phyloP scores from a whole-genome alignment of 176 grass and related monocot species.

The Carex littledalei region DNA sequence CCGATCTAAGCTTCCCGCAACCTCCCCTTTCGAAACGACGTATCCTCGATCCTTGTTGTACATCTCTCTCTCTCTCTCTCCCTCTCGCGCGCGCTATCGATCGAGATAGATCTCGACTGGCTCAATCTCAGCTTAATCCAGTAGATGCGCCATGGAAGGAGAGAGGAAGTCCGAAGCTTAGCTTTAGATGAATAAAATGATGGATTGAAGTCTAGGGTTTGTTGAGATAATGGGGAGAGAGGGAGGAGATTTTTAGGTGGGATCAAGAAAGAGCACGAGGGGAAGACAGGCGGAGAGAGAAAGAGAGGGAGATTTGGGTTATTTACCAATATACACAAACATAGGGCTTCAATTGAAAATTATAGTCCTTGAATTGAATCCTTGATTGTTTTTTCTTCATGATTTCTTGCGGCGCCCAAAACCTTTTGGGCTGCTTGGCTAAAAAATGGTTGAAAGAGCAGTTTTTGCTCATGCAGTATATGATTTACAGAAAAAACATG shows the following conservation, averaged over 20 bases:
- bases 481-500: no score
- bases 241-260: neutral
- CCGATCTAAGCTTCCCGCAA: conserved; percentile 42
- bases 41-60: conserved; percentile 48
- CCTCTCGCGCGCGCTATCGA: neutral
- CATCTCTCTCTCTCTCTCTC: conserved; percentile 25
- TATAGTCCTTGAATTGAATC: neutral
- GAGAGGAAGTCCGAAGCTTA: neutral
- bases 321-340: neutral
- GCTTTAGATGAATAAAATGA: neutral
- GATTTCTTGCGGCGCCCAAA: neutral
- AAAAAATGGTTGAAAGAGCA: neutral
- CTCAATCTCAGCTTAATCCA: neutral
- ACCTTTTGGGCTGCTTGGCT: neutral
- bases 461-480: no score
- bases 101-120: conserved; percentile 1
- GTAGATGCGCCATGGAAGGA: conserved; percentile 7
- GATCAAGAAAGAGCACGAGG: conserved; percentile 19
- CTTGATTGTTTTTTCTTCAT: neutral
- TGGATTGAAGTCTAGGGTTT: neutral
- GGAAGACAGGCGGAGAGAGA: neutral
- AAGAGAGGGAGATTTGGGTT: neutral
- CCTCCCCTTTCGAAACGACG: conserved; percentile 17
- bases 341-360: neutral
- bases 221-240: neutral